These are phyloP conservation scores for Hymenoscyphus repandus DNA, from an alignment of 2,329 filamentous ascomycete genomes.

Conservation along the genomic window DNA sequence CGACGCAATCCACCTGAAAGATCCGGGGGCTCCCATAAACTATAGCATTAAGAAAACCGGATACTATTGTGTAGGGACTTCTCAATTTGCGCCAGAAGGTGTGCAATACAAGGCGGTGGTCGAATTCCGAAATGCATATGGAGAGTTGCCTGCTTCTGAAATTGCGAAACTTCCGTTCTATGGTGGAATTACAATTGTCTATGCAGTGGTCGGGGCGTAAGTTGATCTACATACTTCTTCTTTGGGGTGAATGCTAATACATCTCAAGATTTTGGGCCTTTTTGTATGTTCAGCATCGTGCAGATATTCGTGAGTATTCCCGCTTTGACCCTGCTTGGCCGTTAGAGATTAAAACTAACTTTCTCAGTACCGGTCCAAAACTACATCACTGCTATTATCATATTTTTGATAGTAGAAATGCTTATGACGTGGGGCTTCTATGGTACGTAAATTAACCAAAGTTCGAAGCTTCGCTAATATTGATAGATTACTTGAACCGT, in stretches of 20 bases:
- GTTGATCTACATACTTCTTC: conserved; percentile 25
- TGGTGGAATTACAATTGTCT: conserved; percentile 87
- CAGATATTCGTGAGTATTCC: conserved; percentile 68
- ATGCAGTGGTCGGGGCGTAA: conserved; percentile 74
- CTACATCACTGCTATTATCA: conserved; percentile 94
- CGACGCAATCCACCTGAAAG: conserved; percentile 74
- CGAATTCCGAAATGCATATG: conserved; percentile 93
- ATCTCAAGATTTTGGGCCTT: conserved; percentile 75
- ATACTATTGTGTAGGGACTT: conserved; percentile 90
- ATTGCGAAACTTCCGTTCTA: conserved; percentile 98
- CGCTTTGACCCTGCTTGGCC: background rate
- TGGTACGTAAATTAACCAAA: conserved; percentile 42
- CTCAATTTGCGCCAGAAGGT: conserved; percentile 56
- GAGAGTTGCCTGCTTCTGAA: conserved; percentile 89
- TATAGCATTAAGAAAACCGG: conserved; percentile 87
- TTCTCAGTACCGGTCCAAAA: conserved; percentile 86
- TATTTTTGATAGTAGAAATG: conserved; percentile 94
- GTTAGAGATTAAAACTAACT: conserved; percentile 6
- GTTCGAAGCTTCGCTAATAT: conserved; percentile 32
- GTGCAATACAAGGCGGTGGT: conserved; percentile 71
- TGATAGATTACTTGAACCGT: conserved; percentile 79
- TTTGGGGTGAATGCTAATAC: conserved; percentile 9
- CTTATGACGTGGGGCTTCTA: conserved; percentile 99
- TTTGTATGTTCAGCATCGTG: conserved; percentile 88
- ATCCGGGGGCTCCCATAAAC: conserved; percentile 62